Evolutionary conservation across 768 basidiomycete species (phyloP).

Genomic region (Wakefieldia striispora): DNA sequence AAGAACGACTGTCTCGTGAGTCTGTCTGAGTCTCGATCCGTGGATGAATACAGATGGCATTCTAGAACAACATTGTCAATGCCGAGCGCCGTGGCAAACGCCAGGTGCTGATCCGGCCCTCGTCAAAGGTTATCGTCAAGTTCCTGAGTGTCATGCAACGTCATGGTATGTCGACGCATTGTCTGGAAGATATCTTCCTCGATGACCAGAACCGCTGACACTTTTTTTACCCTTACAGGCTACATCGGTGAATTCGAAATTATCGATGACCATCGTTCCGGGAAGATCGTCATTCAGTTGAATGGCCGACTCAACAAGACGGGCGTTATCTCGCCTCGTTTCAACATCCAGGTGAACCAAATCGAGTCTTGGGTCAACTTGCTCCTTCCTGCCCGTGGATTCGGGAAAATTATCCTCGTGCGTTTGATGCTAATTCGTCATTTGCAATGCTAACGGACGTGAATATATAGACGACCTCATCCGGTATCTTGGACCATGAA

Average conservation of each 20-base stretch:
- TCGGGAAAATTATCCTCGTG: conserved; percentile 94
- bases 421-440: conserved; percentile 26
- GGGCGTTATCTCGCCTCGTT: conserved; percentile 99
- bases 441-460: neutral
- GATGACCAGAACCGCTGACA: no score
- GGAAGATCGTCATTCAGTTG: conserved; percentile 97
- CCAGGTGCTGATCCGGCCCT: conserved; percentile 96
- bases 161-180: conserved; percentile 65
- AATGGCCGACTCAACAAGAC: conserved; percentile 99
- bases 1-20: conserved; percentile 62
- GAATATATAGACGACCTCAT: conserved; percentile 78
- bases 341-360: conserved; percentile 90
- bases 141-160: conserved; percentile 99
- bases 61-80: conserved; percentile 96
- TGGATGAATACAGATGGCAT: conserved; percentile 3
- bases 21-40: neutral
- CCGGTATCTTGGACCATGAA: conserved; percentile 98
- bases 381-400: conserved; percentile 92
- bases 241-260: conserved; percentile 99
- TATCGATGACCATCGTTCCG: conserved; percentile 97
- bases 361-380: conserved; percentile 98
- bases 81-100: conserved; percentile 99
- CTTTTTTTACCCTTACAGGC: conserved; percentile 43
- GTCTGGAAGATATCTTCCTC: no score
- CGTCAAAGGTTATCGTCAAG: conserved; percentile 97